Conservation (phyloP, 495 filamentous ascomycete species). For the Xylaria intraflava region DNA sequence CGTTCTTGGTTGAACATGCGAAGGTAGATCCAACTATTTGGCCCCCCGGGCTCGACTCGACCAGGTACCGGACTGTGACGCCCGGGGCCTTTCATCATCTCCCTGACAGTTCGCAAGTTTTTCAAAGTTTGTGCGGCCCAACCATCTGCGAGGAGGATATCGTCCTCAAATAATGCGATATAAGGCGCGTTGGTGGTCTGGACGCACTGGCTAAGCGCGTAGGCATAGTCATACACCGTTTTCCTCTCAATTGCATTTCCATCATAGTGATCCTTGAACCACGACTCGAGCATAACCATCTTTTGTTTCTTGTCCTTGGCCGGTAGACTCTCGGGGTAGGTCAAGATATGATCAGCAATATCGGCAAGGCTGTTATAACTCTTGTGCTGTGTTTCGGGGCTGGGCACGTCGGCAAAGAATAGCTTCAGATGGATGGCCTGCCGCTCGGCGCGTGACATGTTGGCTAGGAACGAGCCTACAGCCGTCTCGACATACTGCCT, state of each 20-base stretch:
- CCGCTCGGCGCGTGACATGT: constrained; percentile 29
- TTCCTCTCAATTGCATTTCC: constrained; percentile 25
- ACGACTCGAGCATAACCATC: constrained; percentile 18
- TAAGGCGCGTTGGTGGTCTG: constrained; percentile 34
- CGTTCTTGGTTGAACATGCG: constrained; percentile 46
- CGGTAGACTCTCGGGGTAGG: constrained; percentile 20
- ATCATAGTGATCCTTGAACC: constrained; percentile 20
- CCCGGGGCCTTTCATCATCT: constrained; percentile 21
- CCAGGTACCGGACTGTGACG: constrained; percentile 14
- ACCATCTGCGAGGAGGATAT: constrained; percentile 42
- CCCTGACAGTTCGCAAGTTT: constrained; percentile 28
- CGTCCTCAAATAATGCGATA: constrained; percentile 44
- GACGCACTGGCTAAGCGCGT: constrained; percentile 35
- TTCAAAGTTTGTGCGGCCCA: constrained; percentile 40
- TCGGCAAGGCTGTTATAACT: constrained; percentile 20
- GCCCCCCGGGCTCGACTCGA: constrained; percentile 13
- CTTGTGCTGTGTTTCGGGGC: constrained; percentile 21
- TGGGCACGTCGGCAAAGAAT: constrained; percentile 31
- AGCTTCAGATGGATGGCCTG: constrained; percentile 25
- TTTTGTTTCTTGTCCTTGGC: constrained; percentile 12
- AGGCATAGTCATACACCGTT: constrained; percentile 38
- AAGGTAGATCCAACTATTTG: constrained; percentile 41
- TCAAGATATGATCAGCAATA: constrained; percentile 23
- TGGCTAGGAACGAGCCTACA: constrained; percentile 32
- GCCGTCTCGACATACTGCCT: constrained; percentile 31